Percentiles rank a stretch among this genome's conserved stretches.
Evolutionary conservation across 495 filamentous ascomycete species (phyloP).

Genomic region (Neurospora sp.): DNA sequence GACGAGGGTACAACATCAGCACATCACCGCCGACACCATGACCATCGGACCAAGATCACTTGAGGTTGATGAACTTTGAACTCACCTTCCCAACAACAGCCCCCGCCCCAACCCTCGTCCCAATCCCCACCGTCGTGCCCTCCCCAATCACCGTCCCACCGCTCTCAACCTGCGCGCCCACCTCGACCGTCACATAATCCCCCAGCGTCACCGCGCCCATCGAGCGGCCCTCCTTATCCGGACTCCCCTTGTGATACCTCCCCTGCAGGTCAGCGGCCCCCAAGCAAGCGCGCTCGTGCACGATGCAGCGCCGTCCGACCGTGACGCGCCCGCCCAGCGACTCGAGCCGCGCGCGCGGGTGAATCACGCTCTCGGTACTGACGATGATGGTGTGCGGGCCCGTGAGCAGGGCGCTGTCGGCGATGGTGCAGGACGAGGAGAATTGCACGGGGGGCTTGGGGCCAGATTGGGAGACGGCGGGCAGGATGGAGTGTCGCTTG

Average conservation of each 20-base stretch:
- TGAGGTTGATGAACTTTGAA: background rate
- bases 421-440: slow-evolving; percentile 58
- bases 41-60: background rate
- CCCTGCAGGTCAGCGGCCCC: slow-evolving; percentile 26
- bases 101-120: slow-evolving; percentile 48
- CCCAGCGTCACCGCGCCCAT: slow-evolving; percentile 39
- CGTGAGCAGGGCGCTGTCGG: slow-evolving; percentile 62
- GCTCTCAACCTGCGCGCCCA: slow-evolving; percentile 49
- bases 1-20: too few species aligned
- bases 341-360: slow-evolving; percentile 66
- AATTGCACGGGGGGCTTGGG: slow-evolving; percentile 60
- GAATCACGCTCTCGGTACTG: slow-evolving; percentile 62
- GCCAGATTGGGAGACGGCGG: slow-evolving; percentile 29
- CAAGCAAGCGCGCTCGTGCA: slow-evolving; percentile 62
- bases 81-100: slow-evolving; percentile 55
- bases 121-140: slow-evolving; percentile 51
- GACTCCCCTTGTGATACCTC: slow-evolving; percentile 8
- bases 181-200: slow-evolving; percentile 50
- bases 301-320: slow-evolving; percentile 63
- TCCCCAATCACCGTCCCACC: slow-evolving; percentile 50
- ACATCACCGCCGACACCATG: background rate
- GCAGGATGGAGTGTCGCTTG: slow-evolving; percentile 42
- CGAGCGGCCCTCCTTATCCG: slow-evolving; percentile 8
- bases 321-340: slow-evolving; percentile 57
- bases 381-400: slow-evolving; percentile 65